phyloP scores from a whole-genome alignment of 441 rosid species.

The Metrosideros polymorpha region DNA sequence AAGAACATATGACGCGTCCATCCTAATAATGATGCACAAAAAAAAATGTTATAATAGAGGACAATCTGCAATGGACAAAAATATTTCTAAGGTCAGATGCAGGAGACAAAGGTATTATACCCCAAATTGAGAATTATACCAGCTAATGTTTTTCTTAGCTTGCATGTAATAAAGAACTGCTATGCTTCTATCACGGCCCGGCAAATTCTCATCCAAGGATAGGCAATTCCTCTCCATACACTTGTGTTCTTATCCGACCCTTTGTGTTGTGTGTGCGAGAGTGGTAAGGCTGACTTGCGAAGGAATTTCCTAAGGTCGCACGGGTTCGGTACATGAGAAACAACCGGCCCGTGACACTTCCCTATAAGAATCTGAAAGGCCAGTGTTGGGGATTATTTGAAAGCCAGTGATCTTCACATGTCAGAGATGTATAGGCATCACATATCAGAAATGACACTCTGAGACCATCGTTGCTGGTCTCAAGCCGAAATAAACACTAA shows the following conservation, averaged over 20 bases:
- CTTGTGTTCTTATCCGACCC: too few relatives aligned
- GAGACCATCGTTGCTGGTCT: neutral
- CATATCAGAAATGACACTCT: neutral
- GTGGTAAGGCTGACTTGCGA: too few relatives aligned
- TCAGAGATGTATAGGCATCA: neutral
- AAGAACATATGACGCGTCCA: conserved; percentile 51
- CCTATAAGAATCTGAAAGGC: neutral
- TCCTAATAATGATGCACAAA: conserved; percentile 23
- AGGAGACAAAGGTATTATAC: neutral
- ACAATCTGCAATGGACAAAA: conserved; percentile 1
- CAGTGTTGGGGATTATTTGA: neutral
- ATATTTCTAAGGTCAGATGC: neutral
- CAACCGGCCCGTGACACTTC: too few relatives aligned
- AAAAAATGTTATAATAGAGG: neutral
- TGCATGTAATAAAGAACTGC: neutral
- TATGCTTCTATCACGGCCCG: too few relatives aligned
- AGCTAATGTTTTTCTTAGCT: neutral
- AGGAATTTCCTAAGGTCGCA: too few relatives aligned
- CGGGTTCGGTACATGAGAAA: too few relatives aligned
- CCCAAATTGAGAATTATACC: neutral
- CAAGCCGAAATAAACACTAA: neutral
- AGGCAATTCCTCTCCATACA: too few relatives aligned
- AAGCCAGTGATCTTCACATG: neutral
- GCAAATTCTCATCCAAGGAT: too few relatives aligned
- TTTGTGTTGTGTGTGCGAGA: too few relatives aligned